These are phyloP conservation scores for Penicillium sp. DNA, from an alignment of 2,329 filamentous ascomycete genomes.

Conservation along the genomic window DNA sequence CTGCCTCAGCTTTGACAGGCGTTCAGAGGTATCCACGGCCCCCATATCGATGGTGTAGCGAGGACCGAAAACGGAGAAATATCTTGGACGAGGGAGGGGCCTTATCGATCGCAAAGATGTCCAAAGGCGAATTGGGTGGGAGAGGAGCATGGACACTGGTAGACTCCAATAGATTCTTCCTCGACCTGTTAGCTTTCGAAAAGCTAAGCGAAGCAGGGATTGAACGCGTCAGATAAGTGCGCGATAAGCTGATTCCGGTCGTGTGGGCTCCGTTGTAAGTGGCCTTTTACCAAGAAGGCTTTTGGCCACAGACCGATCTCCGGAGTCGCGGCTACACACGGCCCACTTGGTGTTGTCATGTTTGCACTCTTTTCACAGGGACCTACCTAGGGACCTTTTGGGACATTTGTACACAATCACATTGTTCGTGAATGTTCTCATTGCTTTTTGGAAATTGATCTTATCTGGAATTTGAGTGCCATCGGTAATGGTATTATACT, in stretches of 20 bases:
- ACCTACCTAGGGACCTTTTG: no score
- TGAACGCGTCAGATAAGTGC: conserved; percentile 9
- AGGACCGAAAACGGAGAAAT: conserved; percentile 39
- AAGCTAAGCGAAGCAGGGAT: background rate
- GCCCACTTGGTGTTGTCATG: conserved; percentile 12
- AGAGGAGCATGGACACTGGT: conserved; percentile 34
- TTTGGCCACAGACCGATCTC: conserved; percentile 5
- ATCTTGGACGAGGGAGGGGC: conserved; percentile 29
- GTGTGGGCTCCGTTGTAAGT: conserved; percentile 10
- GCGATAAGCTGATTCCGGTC: conserved; percentile 16
- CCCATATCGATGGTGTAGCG: conserved; percentile 61
- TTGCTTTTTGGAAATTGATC: no score
- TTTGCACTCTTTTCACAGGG: conserved; percentile 8
- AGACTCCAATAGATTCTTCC: background rate
- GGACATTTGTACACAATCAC: background rate
- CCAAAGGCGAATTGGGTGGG: conserved; percentile 31
- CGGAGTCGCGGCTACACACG: conserved; percentile 7
- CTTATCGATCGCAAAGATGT: conserved; percentile 30
- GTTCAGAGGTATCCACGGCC: conserved; percentile 72
- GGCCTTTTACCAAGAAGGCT: background rate
- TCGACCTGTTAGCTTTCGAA: background rate
- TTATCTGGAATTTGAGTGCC: background rate
- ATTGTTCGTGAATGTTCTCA: background rate
- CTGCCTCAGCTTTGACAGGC: conserved; percentile 71
- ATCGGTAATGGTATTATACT: background rate